Conservation (phyloP, 331 rosid genomes). For the Cydonia oblonga region DNA sequence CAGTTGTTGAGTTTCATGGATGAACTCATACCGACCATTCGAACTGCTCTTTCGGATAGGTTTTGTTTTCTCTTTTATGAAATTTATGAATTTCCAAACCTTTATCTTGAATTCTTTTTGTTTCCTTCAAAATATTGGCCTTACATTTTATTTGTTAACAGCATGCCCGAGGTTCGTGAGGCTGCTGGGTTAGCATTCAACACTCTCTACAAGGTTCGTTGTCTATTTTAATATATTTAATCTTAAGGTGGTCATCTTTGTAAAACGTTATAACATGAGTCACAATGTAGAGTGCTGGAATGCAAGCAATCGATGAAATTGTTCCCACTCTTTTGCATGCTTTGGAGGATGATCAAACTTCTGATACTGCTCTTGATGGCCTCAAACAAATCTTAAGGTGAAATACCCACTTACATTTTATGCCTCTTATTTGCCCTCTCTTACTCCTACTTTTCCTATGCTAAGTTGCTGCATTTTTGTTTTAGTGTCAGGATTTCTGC, state of each 20-base stretch:
- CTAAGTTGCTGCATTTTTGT: slow-evolving; percentile 19
- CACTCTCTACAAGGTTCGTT: slow-evolving; percentile 81
- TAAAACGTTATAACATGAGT: not conserved
- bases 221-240: not conserved
- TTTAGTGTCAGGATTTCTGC: slow-evolving; percentile 84
- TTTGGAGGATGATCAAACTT: slow-evolving; percentile 77
- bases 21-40: slow-evolving; percentile 87
- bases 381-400: slow-evolving; percentile 97
- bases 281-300: slow-evolving; percentile 73
- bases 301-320: slow-evolving; percentile 97
- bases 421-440: not conserved
- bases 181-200: slow-evolving; percentile 92
- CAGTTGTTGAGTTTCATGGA: slow-evolving; percentile 93
- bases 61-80: slow-evolving; percentile 19
- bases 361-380: slow-evolving; percentile 94
- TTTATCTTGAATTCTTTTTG: not conserved
- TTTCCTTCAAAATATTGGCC: not conserved
- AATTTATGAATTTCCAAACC: slow-evolving; percentile 2
- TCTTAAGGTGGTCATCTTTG: not conserved
- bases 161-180: slow-evolving; percentile 80
- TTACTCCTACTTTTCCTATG: not conserved
- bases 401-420: not conserved
- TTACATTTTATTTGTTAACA: slow-evolving; percentile 22
- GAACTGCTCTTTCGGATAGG: slow-evolving; percentile 96
- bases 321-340: slow-evolving; percentile 95